Percentiles rank a stretch among this genome's conserved stretches.
Evolutionary conservation across 1,284 basidiomycete genomes (phyloP).

Genomic region (Fomitopsis schrenkii): DNA sequence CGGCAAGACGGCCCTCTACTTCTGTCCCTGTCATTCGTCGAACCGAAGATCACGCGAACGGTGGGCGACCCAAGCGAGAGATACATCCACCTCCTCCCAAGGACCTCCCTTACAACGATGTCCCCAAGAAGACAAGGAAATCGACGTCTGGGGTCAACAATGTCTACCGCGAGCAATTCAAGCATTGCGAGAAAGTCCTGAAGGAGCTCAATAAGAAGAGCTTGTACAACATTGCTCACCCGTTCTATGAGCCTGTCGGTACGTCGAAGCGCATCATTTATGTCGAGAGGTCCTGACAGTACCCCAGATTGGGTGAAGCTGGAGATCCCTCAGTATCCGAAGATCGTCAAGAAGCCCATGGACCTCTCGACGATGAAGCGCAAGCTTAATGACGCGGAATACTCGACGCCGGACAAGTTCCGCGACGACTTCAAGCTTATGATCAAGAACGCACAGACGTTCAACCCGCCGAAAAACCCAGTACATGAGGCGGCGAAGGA

Average conservation of each 20-base stretch:
- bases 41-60: conserved; percentile 51
- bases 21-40: conserved; percentile 79
- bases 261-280: conserved; percentile 30
- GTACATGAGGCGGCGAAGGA: conserved; percentile 84
- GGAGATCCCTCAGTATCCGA: conserved; percentile 83
- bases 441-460: conserved; percentile 90
- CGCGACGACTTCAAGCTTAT: conserved; percentile 91
- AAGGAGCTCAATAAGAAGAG: conserved; percentile 80
- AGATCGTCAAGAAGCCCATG: conserved; percentile 93
- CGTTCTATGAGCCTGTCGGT: conserved; percentile 94
- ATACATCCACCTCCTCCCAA: conserved; percentile 94
- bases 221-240: conserved; percentile 69
- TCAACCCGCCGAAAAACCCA: conserved; percentile 86
- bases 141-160: conserved; percentile 61
- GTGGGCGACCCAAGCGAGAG: conserved; percentile 91
- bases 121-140: conserved; percentile 65
- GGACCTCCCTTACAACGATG: conserved; percentile 83
- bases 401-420: conserved; percentile 75
- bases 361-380: conserved; percentile 85
- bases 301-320: conserved; percentile 72
- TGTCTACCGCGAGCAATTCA: conserved; percentile 81
- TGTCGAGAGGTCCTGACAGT: neutral
- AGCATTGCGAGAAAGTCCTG: conserved; percentile 77
- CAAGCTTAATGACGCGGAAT: conserved; percentile 78
- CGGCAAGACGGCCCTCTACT: conserved; percentile 64